Evolutionary conservation across 768 basidiomycete species (phyloP).

Genomic region (Auriscalpium vulgare): DNA sequence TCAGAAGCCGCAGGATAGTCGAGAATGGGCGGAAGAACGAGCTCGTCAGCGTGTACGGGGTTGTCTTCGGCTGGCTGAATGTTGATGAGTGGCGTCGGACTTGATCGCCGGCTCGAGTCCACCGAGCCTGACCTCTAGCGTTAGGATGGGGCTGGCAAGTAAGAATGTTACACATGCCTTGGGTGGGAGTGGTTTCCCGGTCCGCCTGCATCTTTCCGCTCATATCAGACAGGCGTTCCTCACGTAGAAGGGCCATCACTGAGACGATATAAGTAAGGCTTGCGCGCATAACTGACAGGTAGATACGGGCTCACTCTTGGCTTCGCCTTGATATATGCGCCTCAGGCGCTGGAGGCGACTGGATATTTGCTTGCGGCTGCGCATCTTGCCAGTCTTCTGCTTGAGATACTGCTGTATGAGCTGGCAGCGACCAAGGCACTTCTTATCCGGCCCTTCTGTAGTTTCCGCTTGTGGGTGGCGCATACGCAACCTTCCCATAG

Average conservation of each 20-base stretch:
- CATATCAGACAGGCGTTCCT: too few relatives aligned
- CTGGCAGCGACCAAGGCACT: slow-evolving; percentile 28
- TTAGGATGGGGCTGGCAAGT: too few relatives aligned
- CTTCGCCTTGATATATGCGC: slow-evolving; percentile 25
- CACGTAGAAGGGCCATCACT: slow-evolving; percentile 13
- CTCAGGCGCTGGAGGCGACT: slow-evolving; percentile 32
- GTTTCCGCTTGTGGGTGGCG: slow-evolving; percentile 1
- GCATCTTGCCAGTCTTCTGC: slow-evolving; percentile 30
- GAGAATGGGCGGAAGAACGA: neutral
- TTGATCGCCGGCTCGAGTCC: neutral
- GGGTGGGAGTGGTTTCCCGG: neutral
- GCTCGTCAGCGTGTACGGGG: neutral
- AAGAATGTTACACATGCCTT: neutral
- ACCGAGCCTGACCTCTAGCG: neutral
- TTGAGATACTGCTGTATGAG: slow-evolving; percentile 31
- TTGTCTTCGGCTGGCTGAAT: neutral
- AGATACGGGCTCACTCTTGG: slow-evolving; percentile 21
- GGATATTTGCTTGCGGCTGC: slow-evolving; percentile 32
- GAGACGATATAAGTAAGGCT: neutral
- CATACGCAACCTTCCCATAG: slow-evolving; percentile 14
- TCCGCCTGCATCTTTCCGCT: neutral
- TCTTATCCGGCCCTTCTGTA: neutral
- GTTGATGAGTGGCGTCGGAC: neutral
- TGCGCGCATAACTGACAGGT: neutral
- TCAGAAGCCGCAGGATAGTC: neutral